Evolutionary conservation across 2,329 filamentous ascomycete species (phyloP).

Genomic region (Stagonosporopsis cucurbitacearum): DNA sequence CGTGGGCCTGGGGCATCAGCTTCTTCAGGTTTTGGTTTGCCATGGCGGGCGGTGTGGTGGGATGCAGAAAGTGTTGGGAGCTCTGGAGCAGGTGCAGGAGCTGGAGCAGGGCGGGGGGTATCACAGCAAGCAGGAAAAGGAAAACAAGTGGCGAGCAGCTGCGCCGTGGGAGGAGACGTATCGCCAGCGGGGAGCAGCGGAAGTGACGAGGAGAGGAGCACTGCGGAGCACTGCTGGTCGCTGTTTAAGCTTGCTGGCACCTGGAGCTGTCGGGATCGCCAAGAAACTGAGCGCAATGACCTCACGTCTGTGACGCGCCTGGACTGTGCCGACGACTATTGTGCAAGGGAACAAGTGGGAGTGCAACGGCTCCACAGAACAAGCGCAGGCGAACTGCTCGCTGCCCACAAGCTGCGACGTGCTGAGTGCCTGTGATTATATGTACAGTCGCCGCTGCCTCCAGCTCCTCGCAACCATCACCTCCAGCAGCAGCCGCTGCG

Average conservation of each 20-base stretch:
- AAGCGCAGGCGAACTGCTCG: background rate
- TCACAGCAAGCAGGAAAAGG: conserved; percentile 15
- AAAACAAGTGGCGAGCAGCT: conserved; percentile 9
- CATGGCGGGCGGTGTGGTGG: conserved; percentile 23
- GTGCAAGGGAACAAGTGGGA: conserved; percentile 12
- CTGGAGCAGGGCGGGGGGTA: conserved; percentile 23
- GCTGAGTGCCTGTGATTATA: background rate
- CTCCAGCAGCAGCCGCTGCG: background rate
- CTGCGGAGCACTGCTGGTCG: no score
- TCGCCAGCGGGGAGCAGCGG: conserved; percentile 19
- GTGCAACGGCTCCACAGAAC: conserved; percentile 5
- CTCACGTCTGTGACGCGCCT: conserved; percentile 8
- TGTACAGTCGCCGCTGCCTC: background rate
- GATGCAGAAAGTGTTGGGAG: conserved; percentile 11
- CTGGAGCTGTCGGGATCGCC: conserved; percentile 18
- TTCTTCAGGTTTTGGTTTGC: conserved; percentile 55
- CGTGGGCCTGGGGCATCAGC: conserved; percentile 55
- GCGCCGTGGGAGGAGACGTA: conserved; percentile 25
- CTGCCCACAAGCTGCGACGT: no score
- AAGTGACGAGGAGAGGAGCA: conserved; percentile 5
- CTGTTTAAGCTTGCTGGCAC: conserved; percentile 2
- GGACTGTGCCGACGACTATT: conserved; percentile 4
- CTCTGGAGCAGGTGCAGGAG: conserved; percentile 8
- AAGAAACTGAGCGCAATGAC: conserved; percentile 18
- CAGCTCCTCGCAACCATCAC: conserved; percentile 1